phyloP scores from a whole-genome alignment of 140 eudicot species.

The Anethum foeniculum region DNA sequence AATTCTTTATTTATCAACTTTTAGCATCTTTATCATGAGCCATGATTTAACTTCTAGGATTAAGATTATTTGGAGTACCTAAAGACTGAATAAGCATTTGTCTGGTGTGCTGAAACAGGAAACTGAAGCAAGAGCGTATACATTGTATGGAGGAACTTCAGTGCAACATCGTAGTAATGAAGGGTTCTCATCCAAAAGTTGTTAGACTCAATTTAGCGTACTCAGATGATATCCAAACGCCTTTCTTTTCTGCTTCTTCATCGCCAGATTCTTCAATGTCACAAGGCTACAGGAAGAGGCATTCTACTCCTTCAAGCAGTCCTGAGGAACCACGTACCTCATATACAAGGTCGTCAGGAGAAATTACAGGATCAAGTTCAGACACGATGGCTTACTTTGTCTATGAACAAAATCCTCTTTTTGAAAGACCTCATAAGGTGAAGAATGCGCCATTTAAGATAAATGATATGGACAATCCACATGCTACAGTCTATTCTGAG shows the following conservation, averaged over 20 bases:
- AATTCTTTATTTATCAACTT: neutral
- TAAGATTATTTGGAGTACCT: neutral
- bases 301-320: constrained; percentile 84
- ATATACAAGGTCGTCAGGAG: constrained; percentile 37
- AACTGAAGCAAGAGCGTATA: constrained; percentile 62
- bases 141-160: constrained; percentile 69
- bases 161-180: constrained; percentile 82
- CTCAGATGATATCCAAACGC: constrained; percentile 54
- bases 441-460: constrained; percentile 23
- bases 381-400: constrained; percentile 38
- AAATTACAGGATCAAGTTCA: constrained; percentile 33
- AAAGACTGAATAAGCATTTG: neutral
- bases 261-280: constrained; percentile 50
- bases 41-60: neutral
- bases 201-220: constrained; percentile 56
- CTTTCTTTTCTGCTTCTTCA: constrained; percentile 74
- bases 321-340: constrained; percentile 66
- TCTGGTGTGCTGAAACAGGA: constrained; percentile 41
- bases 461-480: constrained; percentile 13
- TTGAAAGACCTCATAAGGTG: constrained; percentile 38
- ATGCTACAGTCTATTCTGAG: constrained; percentile 23
- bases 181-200: constrained; percentile 73
- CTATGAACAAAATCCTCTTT: constrained; percentile 78
- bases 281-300: constrained; percentile 47
- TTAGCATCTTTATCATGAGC: too few species aligned